Base-by-base conservation (phyloP, 108 stramenopile species). In the Cyclotella sp. region DNA sequence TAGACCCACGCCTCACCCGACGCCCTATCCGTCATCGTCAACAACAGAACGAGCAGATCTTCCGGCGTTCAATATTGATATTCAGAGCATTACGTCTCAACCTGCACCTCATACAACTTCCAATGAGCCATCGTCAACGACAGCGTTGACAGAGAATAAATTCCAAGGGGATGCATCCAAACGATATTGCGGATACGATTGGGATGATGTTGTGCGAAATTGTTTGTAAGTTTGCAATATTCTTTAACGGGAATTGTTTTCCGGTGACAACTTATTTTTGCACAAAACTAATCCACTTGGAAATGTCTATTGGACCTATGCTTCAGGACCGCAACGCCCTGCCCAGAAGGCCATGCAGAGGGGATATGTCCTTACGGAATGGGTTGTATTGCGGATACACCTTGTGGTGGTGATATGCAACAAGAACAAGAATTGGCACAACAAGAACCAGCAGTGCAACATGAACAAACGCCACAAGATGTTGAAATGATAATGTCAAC, bases 261-360 rank as follows among this genome's bases (percentile, higher is more conserved):
- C 24, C 24, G 24, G 49, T 16, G 1, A 51, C 12, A 24, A 5
- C 24, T 24, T 21, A 54, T 54, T 14, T 46, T 18, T 19, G n/a
- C n/a, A n/a, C n/a, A 54, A 54, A 14, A 6, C 55, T 51, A 19
- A 19, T 8, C 19, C 49, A 51, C 16, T 7, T 19, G n/a, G 16
- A 3, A 57, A 57, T 57, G 19, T 57, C n/a, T 24, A 57, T 19
- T 13, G 4, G 14, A 39, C 30, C 12, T 30, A 39, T 7, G 1
- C 34, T 2, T 24, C 55, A 57, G 60, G 19, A 39, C n/a, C 12
- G 60, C 60, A 16, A 61, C 60, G 34, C 60, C 60, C 4, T 61
- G 60, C 34, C 60, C 60, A 5, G 30, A 61, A 34, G 60, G 60
- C 19, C 60, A 61, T 39, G 60, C 60, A n/a, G 60, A 61, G 34